Percentiles rank a stretch among this genome's conserved stretches.
These are phyloP conservation scores for Pseudozyma pruni DNA, from an alignment of 1,284 basidiomycete species.

Conservation along the genomic window DNA sequence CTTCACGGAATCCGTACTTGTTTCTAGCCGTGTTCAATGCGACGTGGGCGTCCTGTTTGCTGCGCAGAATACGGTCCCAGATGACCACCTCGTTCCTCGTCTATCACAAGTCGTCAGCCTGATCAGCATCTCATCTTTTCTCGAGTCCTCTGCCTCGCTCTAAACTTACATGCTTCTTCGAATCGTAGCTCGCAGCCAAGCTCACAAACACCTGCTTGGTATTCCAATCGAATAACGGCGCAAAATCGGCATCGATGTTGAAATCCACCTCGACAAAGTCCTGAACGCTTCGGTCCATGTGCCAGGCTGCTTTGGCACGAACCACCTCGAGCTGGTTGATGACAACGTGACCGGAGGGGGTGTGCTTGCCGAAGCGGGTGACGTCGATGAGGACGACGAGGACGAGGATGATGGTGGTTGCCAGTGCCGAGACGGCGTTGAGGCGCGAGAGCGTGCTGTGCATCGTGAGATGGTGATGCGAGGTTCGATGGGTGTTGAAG, in stretches of 20 bases:
- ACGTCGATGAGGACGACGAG: conserved; percentile 69
- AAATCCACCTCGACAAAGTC: conserved; percentile 54
- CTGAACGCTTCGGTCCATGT: conserved; percentile 56
- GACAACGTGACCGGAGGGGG: conserved; percentile 72
- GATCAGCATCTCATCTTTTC: too few relatives aligned
- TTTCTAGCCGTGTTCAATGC: conserved; percentile 75
- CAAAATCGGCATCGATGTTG: conserved; percentile 73
- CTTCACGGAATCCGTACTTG: conserved; percentile 84
- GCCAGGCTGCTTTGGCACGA: conserved; percentile 41
- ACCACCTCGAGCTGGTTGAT: conserved; percentile 74
- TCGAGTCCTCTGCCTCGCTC: too few relatives aligned
- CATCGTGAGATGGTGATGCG: conserved; percentile 6
- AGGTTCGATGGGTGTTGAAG: background rate
- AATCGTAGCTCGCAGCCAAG: conserved; percentile 48
- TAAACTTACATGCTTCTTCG: conserved; percentile 49
- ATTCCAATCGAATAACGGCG: conserved; percentile 88
- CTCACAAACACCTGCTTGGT: conserved; percentile 87
- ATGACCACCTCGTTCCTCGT: conserved; percentile 83
- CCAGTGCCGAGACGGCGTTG: conserved; percentile 77
- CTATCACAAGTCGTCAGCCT: conserved; percentile 69
- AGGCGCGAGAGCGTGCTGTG: conserved; percentile 74
- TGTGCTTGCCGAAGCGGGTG: conserved; percentile 38
- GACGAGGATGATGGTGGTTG: conserved; percentile 73
- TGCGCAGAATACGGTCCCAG: conserved; percentile 87
- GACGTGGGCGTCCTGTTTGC: conserved; percentile 79